Evolutionary conservation across 331 rosid genomes (phyloP).

Genomic region (Pyracantha coccinea): DNA sequence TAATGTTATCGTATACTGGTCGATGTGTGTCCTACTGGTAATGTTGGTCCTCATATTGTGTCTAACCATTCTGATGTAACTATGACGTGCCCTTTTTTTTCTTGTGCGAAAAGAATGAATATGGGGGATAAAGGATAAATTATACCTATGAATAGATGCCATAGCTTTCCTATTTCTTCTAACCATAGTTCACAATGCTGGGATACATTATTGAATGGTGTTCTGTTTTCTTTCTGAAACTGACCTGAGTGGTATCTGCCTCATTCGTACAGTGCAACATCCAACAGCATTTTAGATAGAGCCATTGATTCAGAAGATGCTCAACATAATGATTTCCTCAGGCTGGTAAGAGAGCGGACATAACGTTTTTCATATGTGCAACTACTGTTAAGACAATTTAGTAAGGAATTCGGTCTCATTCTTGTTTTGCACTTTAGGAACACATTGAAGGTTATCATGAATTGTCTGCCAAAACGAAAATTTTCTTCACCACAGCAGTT

Average conservation of each 20-base stretch:
- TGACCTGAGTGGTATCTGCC: slow-evolving; percentile 25
- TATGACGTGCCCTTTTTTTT: background rate
- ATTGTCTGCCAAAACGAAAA: slow-evolving; percentile 89
- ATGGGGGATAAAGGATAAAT: background rate
- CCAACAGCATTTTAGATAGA: slow-evolving; percentile 94
- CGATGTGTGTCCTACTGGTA: background rate
- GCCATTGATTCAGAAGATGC: slow-evolving; percentile 96
- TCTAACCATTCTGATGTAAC: background rate
- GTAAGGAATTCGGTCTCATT: slow-evolving; percentile 14
- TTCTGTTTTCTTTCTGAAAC: slow-evolving; percentile 17
- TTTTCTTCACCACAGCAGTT: slow-evolving; percentile 84
- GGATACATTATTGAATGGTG: background rate
- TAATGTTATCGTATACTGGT: background rate
- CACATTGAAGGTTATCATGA: slow-evolving; percentile 98
- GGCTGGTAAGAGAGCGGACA: slow-evolving; percentile 58
- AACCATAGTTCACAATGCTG: background rate
- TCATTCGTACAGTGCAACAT: slow-evolving; percentile 68
- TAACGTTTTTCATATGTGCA: background rate
- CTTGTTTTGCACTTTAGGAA: slow-evolving; percentile 47
- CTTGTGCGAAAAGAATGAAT: background rate
- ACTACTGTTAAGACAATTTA: slow-evolving; percentile 8
- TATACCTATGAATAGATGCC: background rate
- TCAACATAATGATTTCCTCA: slow-evolving; percentile 85
- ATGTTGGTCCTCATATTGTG: background rate
- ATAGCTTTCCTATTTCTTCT: background rate